Conservation (phyloP, 73 alveolate genomes). For the Symbiodinium pilosum region DNA sequence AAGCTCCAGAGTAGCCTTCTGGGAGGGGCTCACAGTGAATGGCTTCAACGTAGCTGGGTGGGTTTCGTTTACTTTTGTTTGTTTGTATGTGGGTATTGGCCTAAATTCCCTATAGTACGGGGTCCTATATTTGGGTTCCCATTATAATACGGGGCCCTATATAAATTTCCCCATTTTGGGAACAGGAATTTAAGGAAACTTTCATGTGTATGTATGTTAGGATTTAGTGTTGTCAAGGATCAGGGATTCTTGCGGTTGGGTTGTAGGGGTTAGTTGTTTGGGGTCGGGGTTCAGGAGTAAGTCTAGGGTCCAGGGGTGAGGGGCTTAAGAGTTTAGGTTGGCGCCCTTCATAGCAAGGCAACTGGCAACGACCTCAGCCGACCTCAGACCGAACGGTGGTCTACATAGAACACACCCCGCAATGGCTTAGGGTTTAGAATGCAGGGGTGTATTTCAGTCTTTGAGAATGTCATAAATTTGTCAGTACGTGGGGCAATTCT, state of each 20-base stretch:
- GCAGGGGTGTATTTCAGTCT: too few relatives aligned
- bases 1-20: slow-evolving; percentile 42
- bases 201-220: background rate
- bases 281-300: too few relatives aligned
- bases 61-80: background rate
- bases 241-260: too few relatives aligned
- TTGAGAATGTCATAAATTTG: too few relatives aligned
- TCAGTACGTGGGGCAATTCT: too few relatives aligned
- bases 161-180: too few relatives aligned
- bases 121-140: background rate
- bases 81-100: too few relatives aligned
- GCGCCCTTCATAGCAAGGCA: background rate
- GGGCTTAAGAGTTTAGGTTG: background rate
- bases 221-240: too few relatives aligned
- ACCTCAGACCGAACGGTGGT: too few relatives aligned
- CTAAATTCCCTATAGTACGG: background rate
- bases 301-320: too few relatives aligned
- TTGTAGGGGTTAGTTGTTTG: too few relatives aligned
- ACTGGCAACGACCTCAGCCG: too few relatives aligned
- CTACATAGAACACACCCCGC: background rate
- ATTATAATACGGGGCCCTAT: background rate
- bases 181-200: background rate
- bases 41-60: slow-evolving; percentile 56
- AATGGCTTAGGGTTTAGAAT: background rate
- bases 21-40: slow-evolving; percentile 90